A percentile compares a stretch with the other conserved stretches of the same genome.
These are phyloP conservation scores for Saccharomycopsis sp. DNA, from an alignment of 805 yeast genomes.

Conservation along the genomic window DNA sequence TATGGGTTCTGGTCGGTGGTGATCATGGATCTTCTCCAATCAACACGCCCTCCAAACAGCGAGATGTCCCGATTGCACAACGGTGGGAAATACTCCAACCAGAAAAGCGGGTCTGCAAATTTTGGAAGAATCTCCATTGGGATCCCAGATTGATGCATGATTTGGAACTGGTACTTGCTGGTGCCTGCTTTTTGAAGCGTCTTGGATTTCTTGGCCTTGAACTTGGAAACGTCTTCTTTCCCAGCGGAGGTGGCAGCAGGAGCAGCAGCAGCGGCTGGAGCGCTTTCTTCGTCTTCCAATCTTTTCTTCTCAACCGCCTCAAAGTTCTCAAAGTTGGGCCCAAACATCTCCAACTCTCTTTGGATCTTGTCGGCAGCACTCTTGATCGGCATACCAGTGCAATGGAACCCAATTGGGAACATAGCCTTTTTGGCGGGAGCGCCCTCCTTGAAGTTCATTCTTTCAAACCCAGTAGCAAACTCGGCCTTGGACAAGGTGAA, in stretches of 20 bases:
- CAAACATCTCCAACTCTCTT: constrained; percentile 89
- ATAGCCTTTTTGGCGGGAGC: constrained; percentile 54
- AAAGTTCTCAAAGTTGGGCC: constrained; percentile 62
- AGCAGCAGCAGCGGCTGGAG: constrained; percentile 24
- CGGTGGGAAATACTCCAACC: constrained; percentile 91
- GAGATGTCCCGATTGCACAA: constrained; percentile 73
- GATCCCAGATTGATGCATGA: constrained; percentile 91
- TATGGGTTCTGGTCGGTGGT: constrained; percentile 94
- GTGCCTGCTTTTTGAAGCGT: constrained; percentile 91
- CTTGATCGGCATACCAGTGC: constrained; percentile 98
- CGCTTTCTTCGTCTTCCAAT: constrained; percentile 41
- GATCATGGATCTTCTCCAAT: constrained; percentile 94
- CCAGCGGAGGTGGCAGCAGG: constrained; percentile 27
- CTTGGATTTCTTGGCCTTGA: constrained; percentile 86
- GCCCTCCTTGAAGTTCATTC: constrained; percentile 61
- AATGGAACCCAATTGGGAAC: constrained; percentile 96
- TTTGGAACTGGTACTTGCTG: constrained; percentile 91
- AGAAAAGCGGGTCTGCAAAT: constrained; percentile 86
- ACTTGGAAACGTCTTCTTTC: constrained; percentile 78
- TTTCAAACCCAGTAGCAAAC: constrained; percentile 85
- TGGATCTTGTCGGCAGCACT: constrained; percentile 92
- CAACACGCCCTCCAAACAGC: constrained; percentile 83
- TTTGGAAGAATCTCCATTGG: constrained; percentile 72
- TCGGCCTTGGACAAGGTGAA: constrained; percentile 93
- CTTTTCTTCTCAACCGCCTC: constrained; percentile 41